A percentile compares a stretch with the other conserved stretches of the same genome.
Evolutionary conservation across 345 rosid species (phyloP).

Genomic region (Salix arbutifolia): DNA sequence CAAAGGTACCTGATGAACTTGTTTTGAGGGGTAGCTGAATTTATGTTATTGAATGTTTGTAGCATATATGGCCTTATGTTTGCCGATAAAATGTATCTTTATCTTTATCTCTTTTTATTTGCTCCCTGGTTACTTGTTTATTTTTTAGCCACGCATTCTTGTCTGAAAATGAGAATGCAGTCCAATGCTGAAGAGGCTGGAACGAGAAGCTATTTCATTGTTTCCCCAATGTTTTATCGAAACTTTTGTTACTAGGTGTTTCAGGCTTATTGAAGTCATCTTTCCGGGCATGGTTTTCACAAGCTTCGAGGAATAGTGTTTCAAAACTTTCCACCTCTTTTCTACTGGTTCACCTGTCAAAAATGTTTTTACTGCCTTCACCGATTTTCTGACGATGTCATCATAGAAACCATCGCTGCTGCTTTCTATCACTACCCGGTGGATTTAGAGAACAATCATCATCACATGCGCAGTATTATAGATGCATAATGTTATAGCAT

Average conservation of each 20-base stretch:
- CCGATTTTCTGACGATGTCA: constrained; percentile 3
- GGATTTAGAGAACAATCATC: neutral
- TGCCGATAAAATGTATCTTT: neutral
- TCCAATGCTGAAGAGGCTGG: neutral
- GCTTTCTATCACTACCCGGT: neutral
- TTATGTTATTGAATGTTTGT: neutral
- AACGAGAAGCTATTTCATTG: neutral
- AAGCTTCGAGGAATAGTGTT: neutral
- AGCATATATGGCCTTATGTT: neutral
- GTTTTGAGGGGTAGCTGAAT: neutral
- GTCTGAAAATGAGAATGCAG: constrained; percentile 6
- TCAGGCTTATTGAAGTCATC: neutral
- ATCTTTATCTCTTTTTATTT: constrained; percentile 8
- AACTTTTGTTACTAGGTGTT: neutral
- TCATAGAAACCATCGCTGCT: neutral
- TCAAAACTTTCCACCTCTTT: neutral
- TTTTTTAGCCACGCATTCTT: constrained; percentile 14
- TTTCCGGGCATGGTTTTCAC: neutral
- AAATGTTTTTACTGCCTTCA: neutral
- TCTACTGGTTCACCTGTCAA: neutral
- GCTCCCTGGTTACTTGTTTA: constrained; percentile 12
- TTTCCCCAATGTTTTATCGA: neutral
- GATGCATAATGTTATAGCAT: neutral
- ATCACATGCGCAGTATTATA: neutral
- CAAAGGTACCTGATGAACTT: constrained; percentile 4